Evolutionary conservation across 1,284 basidiomycete species (phyloP), one percentile per base, ranked within the genome.

Genomic region (Ustilago hordei): DNA sequence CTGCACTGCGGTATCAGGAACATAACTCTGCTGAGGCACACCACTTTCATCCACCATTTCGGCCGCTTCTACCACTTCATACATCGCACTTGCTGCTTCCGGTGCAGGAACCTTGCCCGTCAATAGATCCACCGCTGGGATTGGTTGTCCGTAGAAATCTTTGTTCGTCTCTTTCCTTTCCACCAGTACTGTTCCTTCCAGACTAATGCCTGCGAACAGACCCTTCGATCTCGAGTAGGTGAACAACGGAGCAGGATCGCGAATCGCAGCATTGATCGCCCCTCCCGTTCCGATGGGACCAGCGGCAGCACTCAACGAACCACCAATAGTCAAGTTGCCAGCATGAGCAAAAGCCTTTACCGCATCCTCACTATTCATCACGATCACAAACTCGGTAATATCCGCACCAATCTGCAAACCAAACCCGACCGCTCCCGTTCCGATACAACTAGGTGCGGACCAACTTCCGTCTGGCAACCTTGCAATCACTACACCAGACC

Each of bases 361-460:
- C 31, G 96, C 95, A 73, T 98, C 96, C 78, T 97, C 93, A 75
- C 92, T 93, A 89, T 98, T 98, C 86, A 99, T 92, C 34, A 99
- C 95, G 84, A 99, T 91, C 34, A 90, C 90, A 53, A 90, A 90
- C 66, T 89, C 89, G 31, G 88, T 89, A 23, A 89, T 74, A 63
- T 89, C 89, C 50, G 85, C 85, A 57, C 94, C 93, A 79, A 94
- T 94, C 85, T 93, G 96, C 55, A 98, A 90, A 54, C 96, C 96
- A 91, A 95, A 95, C 45, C 96, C 96, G 6, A 97, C 87, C 1
- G 81, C 79, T 31, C 94, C 95, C 0, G 95, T 98, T n/a, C 94
- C 95, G 85, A 99, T 97, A 87, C 95, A 98, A 50, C 93, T 95
- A 0, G 96, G 96, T 1, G 95, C 95, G 55, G 93, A 95, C 96